Base-by-base conservation (phyloP, 805 yeast species). In the Ogataea sp. region DNA sequence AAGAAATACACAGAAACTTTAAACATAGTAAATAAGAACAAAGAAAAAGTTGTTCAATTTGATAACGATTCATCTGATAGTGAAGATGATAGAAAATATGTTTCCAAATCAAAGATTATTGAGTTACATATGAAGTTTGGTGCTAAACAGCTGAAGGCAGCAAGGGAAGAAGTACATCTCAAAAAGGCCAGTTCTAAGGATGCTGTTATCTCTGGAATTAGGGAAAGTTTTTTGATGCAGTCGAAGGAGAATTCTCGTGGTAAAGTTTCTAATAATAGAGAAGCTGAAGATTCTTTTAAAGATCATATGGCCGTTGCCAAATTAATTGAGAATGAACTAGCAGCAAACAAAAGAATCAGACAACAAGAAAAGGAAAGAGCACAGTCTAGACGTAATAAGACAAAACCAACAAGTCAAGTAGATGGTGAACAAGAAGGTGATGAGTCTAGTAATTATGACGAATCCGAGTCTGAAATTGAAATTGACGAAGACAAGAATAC, bases 311-410 rank as follows among this genome's bases (percentile, higher is more conserved):
- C 35, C 17, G 36, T 54, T 9, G 34, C 47, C 31, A 52, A 48
- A 38, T 41, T 55, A 30, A 31, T 55, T 16, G 52, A 53, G 26
- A 44, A 48, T 18, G 59, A 54, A 32, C 39, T 49, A 15, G 47
- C 39, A 27, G 39, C 45, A 18, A 43, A 42, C 38, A 44, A 37
- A 31, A 41, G 32, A 32, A 31, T 48, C 17, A 33, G 45, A 24
- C 32, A 43, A 35, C 41, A 43, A 18, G 51, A 49, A 28, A 40
- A 39, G 30, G 50, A 42, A 34, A 38, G 37, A 21, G 45, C 27
- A n/a, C n/a, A n/a, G n/a, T n/a, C n/a, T n/a, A n/a, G n/a, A n/a
- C n/a, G n/a, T n/a, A n/a, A n/a, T n/a, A n/a, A n/a, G n/a, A n/a
- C n/a, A n/a, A n/a, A n/a, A n/a, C n/a, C n/a, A n/a, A n/a, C n/a